phyloP scores from a whole-genome alignment of 208 protist genomes.

The Trypanosoma platydactyli region DNA sequence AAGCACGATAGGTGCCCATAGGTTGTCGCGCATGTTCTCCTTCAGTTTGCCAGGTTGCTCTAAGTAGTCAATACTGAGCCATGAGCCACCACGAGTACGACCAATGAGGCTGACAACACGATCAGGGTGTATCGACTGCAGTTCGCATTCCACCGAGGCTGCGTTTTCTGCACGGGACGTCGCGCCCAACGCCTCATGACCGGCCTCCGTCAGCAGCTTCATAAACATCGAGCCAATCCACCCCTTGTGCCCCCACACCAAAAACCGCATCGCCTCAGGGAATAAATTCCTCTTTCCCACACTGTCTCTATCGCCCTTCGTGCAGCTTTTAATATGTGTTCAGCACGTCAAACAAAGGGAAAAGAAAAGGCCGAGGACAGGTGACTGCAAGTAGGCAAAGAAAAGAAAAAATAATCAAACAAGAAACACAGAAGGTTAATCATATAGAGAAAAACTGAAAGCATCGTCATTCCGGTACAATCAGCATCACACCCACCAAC shows the following conservation, averaged over 20 bases:
- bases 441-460: too few species aligned
- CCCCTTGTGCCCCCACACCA: slow-evolving; percentile 49
- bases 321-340: too few species aligned
- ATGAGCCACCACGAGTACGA: slow-evolving; percentile 43
- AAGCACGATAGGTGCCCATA: slow-evolving; percentile 48
- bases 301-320: not conserved
- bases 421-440: too few species aligned
- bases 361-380: too few species aligned
- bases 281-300: not conserved
- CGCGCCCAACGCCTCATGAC: slow-evolving; percentile 41
- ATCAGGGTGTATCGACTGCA: slow-evolving; percentile 38
- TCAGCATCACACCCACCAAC: too few species aligned
- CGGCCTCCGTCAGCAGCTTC: slow-evolving; percentile 23
- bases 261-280: slow-evolving; percentile 39
- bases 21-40: slow-evolving; percentile 57
- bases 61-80: slow-evolving; percentile 56
- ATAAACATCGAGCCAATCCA: slow-evolving; percentile 62
- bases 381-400: too few species aligned
- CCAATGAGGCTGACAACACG: slow-evolving; percentile 50
- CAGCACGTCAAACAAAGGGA: too few species aligned
- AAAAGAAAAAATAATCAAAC: too few species aligned
- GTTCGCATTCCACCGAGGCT: slow-evolving; percentile 30
- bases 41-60: slow-evolving; percentile 57
- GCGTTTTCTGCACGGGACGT: slow-evolving; percentile 41
- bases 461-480: too few species aligned